Evolutionary conservation across 495 filamentous ascomycete genomes (phyloP).

Genomic region (Aspergillus carlsbadensis): DNA sequence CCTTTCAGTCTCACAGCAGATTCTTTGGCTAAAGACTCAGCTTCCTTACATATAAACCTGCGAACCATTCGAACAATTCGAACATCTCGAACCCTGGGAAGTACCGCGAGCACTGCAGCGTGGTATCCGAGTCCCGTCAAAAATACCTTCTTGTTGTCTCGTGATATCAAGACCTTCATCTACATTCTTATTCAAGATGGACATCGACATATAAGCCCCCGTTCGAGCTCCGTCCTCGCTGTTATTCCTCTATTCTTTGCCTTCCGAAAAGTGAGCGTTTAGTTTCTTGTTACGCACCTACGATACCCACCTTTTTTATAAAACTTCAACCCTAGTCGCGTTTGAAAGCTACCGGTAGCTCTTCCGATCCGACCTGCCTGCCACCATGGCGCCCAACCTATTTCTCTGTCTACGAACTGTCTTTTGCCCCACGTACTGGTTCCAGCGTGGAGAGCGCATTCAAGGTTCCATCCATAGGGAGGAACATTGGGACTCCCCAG

Average conservation of each 20-base stretch:
- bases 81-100: background rate
- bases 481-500: slow-evolving; percentile 46
- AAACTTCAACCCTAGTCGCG: background rate
- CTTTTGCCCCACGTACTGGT: slow-evolving; percentile 47
- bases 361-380: background rate
- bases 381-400: slow-evolving; percentile 45
- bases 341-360: slow-evolving; percentile 9
- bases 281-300: slow-evolving; percentile 12
- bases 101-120: slow-evolving; percentile 3
- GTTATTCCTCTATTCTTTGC: slow-evolving; percentile 22
- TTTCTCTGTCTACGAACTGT: slow-evolving; percentile 43
- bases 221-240: slow-evolving; percentile 19
- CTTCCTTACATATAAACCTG: background rate
- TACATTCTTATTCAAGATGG: slow-evolving; percentile 31
- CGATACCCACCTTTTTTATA: slow-evolving; percentile 10
- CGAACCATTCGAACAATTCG: background rate
- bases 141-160: slow-evolving; percentile 7
- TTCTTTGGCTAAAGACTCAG: background rate
- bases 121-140: slow-evolving; percentile 8
- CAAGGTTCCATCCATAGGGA: slow-evolving; percentile 36
- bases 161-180: slow-evolving; percentile 16
- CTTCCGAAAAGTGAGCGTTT: slow-evolving; percentile 25
- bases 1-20: slow-evolving; percentile 1
- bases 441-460: slow-evolving; percentile 40
- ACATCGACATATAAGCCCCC: slow-evolving; percentile 36